These are phyloP conservation scores for Calophaca sinica DNA, from an alignment of 306 rosid species.

Conservation along the genomic window DNA sequence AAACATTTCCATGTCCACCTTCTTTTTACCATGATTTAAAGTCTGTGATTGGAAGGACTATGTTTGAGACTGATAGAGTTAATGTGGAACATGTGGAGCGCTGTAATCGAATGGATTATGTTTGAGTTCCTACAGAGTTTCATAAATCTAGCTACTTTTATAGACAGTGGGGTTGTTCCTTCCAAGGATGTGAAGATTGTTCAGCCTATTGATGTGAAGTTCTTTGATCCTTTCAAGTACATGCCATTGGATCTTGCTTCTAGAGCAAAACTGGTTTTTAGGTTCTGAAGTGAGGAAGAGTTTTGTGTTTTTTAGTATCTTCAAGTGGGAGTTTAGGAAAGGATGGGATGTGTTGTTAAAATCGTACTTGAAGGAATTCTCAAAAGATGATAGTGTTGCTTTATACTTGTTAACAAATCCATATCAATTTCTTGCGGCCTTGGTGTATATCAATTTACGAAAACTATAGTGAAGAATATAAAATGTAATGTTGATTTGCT, in stretches of 20 bases:
- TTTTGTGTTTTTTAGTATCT: conserved; percentile 75
- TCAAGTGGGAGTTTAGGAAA: conserved; percentile 92
- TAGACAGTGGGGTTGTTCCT: conserved; percentile 80
- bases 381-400: conserved; percentile 59
- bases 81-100: conserved; percentile 64
- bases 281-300: conserved; percentile 48
- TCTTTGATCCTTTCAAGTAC: conserved; percentile 71
- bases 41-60: conserved; percentile 82
- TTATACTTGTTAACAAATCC: conserved; percentile 80
- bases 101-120: conserved; percentile 73
- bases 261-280: conserved; percentile 51
- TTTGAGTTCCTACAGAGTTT: conserved; percentile 91
- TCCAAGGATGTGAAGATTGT: conserved; percentile 80
- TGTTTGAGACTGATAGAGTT: conserved; percentile 85
- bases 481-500: too few relatives aligned
- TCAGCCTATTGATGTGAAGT: conserved; percentile 85
- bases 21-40: conserved; percentile 61
- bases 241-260: conserved; percentile 63
- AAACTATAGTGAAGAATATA: too few relatives aligned
- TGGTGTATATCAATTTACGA: too few relatives aligned
- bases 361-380: conserved; percentile 74
- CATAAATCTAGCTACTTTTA: conserved; percentile 69
- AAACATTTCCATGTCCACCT: conserved; percentile 87
- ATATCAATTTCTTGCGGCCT: too few relatives aligned
- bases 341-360: conserved; percentile 86